Conservation (phyloP, 495 filamentous ascomycete species). For the Neurospora sp. region DNA sequence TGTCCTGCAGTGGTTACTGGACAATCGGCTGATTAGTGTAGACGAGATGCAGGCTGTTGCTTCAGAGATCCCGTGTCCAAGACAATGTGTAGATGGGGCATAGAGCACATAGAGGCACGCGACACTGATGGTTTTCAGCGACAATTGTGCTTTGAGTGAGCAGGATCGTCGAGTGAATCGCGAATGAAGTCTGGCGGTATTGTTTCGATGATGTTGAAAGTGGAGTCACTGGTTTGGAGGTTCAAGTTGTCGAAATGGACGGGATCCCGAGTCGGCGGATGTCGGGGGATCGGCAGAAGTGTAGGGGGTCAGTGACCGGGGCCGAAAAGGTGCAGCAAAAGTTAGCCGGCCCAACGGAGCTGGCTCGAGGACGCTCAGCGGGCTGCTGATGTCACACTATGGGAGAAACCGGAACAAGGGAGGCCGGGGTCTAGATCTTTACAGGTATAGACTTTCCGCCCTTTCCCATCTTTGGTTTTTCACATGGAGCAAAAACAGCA, state of each 20-base stretch:
- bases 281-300: slow-evolving; percentile 16
- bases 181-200: not conserved
- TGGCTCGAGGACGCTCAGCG: not conserved
- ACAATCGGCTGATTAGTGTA: not conserved
- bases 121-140: not conserved
- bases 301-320: slow-evolving; percentile 3
- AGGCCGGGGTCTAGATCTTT: slow-evolving; percentile 2
- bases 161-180: not conserved
- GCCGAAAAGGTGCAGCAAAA: not conserved
- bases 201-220: not conserved
- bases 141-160: not conserved
- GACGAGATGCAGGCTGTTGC: not conserved
- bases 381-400: slow-evolving; percentile 10
- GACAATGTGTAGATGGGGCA: not conserved
- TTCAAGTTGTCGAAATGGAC: not conserved
- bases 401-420: slow-evolving; percentile 13
- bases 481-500: not conserved
- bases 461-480: not conserved
- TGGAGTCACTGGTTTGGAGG: not conserved
- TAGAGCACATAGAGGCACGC: not conserved
- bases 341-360: slow-evolving; percentile 9
- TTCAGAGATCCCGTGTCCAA: not conserved
- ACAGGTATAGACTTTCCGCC: not conserved
- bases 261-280: slow-evolving; percentile 15
- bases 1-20: not conserved